These are phyloP conservation scores for Waltiozyma sp. DNA, from an alignment of 1,139 yeast species.

Conservation along the genomic window DNA sequence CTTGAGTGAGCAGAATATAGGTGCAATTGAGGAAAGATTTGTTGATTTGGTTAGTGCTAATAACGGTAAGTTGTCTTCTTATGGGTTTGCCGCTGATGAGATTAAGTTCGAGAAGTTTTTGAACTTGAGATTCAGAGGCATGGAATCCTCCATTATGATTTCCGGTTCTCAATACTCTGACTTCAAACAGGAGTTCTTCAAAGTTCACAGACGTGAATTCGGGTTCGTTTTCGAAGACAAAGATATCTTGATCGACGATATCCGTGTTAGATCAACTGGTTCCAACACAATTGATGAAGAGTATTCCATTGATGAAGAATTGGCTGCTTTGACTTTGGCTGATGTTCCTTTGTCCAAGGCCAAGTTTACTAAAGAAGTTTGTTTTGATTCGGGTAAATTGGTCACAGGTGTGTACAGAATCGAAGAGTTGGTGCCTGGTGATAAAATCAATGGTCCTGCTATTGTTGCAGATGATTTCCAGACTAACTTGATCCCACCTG, in stretches of 20 bases:
- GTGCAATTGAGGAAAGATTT: slow-evolving; percentile 23
- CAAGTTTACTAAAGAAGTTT: slow-evolving; percentile 27
- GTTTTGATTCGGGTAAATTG: slow-evolving; percentile 38
- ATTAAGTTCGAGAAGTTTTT: slow-evolving; percentile 48
- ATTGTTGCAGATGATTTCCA: slow-evolving; percentile 80
- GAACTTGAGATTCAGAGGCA: slow-evolving; percentile 76
- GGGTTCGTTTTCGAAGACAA: slow-evolving; percentile 53
- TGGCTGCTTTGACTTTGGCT: slow-evolving; percentile 11
- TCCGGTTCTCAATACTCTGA: slow-evolving; percentile 22
- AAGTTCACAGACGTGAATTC: slow-evolving; percentile 53
- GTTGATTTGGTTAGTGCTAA: slow-evolving; percentile 14
- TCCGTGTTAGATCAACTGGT: slow-evolving; percentile 65
- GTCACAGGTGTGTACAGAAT: slow-evolving; percentile 43
- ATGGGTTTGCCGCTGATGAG: slow-evolving; percentile 32
- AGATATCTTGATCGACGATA: slow-evolving; percentile 66
- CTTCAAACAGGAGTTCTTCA: slow-evolving; percentile 29
- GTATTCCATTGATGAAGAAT: slow-evolving; percentile 28
- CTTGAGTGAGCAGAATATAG: slow-evolving; percentile 23
- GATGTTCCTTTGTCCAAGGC: slow-evolving; percentile 17
- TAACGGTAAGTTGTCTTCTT: slow-evolving; percentile 26
- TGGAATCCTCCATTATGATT: slow-evolving; percentile 78
- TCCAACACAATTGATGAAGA: slow-evolving; percentile 25
- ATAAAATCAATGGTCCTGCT: slow-evolving; percentile 61
- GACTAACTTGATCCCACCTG: slow-evolving; percentile 72
- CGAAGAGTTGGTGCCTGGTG: slow-evolving; percentile 41